phyloP scores from a whole-genome alignment of 768 basidiomycete species.

The Phallus indusiatus region DNA sequence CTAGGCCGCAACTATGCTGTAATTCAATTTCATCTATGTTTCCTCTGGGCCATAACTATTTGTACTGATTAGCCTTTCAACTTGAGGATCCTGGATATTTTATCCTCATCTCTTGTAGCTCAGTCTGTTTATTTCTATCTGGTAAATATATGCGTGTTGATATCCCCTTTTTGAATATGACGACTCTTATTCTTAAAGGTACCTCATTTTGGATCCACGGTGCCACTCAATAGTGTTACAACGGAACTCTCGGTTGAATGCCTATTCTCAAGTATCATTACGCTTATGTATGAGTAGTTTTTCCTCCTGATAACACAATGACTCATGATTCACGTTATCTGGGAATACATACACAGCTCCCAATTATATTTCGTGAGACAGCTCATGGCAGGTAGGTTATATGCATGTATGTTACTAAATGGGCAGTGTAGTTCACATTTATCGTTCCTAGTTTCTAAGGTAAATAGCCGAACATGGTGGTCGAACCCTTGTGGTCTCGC shows the following conservation, averaged over 20 bases:
- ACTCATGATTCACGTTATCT: background rate
- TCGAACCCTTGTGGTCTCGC: background rate
- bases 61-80: background rate
- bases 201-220: slow-evolving; percentile 33
- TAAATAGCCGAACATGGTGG: background rate
- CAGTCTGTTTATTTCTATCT: slow-evolving; percentile 38
- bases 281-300: slow-evolving; percentile 26
- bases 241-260: slow-evolving; percentile 35
- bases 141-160: slow-evolving; percentile 18
- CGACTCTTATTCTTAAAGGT: slow-evolving; percentile 21
- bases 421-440: background rate
- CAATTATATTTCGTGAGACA: slow-evolving; percentile 37
- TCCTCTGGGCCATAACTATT: background rate
- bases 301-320: background rate
- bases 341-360: slow-evolving; percentile 22
- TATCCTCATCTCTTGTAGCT: slow-evolving; percentile 31
- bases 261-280: slow-evolving; percentile 32
- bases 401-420: background rate
- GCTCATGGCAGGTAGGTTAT: slow-evolving; percentile 24
- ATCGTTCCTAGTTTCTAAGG: background rate
- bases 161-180: background rate
- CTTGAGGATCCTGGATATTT: slow-evolving; percentile 25
- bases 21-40: background rate
- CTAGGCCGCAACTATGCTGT: slow-evolving; percentile 4
- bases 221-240: slow-evolving; percentile 28